Conservation (phyloP, 305 asterid species). For the Solanum hybrid region DNA sequence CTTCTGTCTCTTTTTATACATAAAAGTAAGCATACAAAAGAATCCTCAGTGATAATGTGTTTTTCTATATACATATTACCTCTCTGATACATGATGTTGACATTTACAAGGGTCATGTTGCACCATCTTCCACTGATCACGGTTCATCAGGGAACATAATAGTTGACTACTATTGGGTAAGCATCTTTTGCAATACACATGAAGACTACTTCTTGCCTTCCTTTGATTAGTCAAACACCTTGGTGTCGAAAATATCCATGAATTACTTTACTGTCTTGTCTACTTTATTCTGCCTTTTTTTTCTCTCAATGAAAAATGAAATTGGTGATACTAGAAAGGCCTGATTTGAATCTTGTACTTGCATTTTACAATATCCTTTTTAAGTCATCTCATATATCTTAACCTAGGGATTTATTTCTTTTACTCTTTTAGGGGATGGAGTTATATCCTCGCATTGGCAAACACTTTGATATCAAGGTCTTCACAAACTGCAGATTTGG, state of each 20-base stretch:
- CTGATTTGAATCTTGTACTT: background rate
- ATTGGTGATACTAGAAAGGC: background rate
- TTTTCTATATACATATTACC: constrained; percentile 1
- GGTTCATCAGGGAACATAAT: constrained; percentile 85
- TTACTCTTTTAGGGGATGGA: constrained; percentile 77
- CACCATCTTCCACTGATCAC: constrained; percentile 84
- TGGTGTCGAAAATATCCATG: background rate
- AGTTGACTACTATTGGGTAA: constrained; percentile 89
- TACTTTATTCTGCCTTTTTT: background rate
- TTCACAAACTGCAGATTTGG: constrained; percentile 96
- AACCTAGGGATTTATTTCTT: background rate
- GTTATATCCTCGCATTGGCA: constrained; percentile 92
- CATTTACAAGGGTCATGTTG: constrained; percentile 59
- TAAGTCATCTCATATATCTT: background rate
- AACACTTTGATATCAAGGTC: constrained; percentile 86
- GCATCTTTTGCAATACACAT: constrained; percentile 14
- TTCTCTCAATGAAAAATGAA: background rate
- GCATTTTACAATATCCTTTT: background rate
- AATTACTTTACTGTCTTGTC: background rate
- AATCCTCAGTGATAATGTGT: background rate
- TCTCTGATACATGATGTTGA: constrained; percentile 25
- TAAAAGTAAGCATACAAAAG: constrained; percentile 48
- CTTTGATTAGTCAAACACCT: background rate
- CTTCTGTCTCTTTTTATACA: constrained; percentile 67
- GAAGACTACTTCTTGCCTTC: background rate